These are phyloP conservation scores for Penicillium palitans DNA, from an alignment of 2,329 filamentous ascomycete species.

Conservation along the genomic window DNA sequence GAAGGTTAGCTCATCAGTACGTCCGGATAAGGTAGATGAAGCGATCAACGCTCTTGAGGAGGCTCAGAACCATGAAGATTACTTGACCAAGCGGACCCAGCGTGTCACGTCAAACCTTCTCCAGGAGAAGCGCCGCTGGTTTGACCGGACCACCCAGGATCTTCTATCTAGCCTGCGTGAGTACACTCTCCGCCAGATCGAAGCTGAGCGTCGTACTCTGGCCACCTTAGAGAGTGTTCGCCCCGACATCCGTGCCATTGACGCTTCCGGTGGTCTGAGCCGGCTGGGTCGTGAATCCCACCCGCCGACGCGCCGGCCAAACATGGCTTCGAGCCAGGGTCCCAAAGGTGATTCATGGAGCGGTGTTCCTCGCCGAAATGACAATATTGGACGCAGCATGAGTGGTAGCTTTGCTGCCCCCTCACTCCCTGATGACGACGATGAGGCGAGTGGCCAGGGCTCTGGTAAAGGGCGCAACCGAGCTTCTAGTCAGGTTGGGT, in stretches of 20 bases:
- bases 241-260: slow-evolving; percentile 89
- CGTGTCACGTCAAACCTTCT: slow-evolving; percentile 87
- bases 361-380: slow-evolving; percentile 79
- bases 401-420: slow-evolving; percentile 70
- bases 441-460: slow-evolving; percentile 51
- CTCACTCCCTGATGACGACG: slow-evolving; percentile 60
- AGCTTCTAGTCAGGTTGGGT: slow-evolving; percentile 49
- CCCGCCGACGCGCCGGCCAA: slow-evolving; percentile 70
- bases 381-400: slow-evolving; percentile 74
- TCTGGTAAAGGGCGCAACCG: slow-evolving; percentile 47
- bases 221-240: slow-evolving; percentile 91
- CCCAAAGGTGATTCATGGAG: slow-evolving; percentile 99
- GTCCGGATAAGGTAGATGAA: slow-evolving; percentile 94
- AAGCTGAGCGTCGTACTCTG: slow-evolving; percentile 87
- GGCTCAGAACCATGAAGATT: slow-evolving; percentile 75
- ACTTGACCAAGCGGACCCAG: slow-evolving; percentile 80
- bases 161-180: slow-evolving; percentile 81
- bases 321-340: slow-evolving; percentile 83
- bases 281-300: slow-evolving; percentile 86
- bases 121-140: slow-evolving; percentile 87
- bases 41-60: slow-evolving; percentile 90
- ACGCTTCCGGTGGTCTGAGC: slow-evolving; percentile 84
- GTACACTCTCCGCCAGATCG: slow-evolving; percentile 91
- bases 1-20: slow-evolving; percentile 81
- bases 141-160: slow-evolving; percentile 80